Conservation (phyloP, 495 filamentous ascomycete genomes). For the Pyronema omphalodes region DNA sequence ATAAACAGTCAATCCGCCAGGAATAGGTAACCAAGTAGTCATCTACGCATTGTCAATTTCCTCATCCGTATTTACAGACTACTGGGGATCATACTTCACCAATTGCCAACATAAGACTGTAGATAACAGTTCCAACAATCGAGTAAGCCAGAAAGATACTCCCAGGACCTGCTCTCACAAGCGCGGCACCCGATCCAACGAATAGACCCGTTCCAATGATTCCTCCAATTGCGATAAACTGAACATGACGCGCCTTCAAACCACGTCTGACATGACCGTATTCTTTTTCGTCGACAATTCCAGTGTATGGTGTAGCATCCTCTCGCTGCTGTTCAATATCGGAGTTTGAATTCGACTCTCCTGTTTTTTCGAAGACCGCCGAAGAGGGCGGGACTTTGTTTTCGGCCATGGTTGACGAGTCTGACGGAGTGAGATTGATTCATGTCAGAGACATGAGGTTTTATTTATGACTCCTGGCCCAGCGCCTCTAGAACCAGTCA, state of each 20-base stretch:
- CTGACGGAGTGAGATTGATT: too few species aligned
- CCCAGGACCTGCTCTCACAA: conserved; percentile 31
- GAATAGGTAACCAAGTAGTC: conserved; percentile 48
- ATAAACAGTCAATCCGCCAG: conserved; percentile 42
- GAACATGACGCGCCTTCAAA: conserved; percentile 24
- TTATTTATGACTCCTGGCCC: too few species aligned
- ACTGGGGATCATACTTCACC: conserved; percentile 10
- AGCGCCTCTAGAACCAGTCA: too few species aligned
- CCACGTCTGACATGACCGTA: conserved; percentile 19
- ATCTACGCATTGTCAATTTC: conserved; percentile 29
- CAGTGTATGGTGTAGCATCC: conserved; percentile 14
- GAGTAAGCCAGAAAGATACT: conserved; percentile 38
- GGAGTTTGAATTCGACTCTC: background rate
- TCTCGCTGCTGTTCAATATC: conserved; percentile 9
- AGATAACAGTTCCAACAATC: conserved; percentile 28
- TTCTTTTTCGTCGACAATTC: conserved; percentile 18
- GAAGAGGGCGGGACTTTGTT: too few species aligned
- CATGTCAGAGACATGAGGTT: too few species aligned
- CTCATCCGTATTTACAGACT: too few species aligned
- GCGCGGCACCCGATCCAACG: conserved; percentile 33
- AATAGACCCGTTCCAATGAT: conserved; percentile 51
- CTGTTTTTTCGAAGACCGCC: too few species aligned
- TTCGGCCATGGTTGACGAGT: too few species aligned
- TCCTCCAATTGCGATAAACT: conserved; percentile 55
- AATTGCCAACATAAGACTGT: conserved; percentile 20